Evolutionary conservation across 1,139 yeast species (phyloP).

Genomic region (Blastobotrys aristatus): DNA sequence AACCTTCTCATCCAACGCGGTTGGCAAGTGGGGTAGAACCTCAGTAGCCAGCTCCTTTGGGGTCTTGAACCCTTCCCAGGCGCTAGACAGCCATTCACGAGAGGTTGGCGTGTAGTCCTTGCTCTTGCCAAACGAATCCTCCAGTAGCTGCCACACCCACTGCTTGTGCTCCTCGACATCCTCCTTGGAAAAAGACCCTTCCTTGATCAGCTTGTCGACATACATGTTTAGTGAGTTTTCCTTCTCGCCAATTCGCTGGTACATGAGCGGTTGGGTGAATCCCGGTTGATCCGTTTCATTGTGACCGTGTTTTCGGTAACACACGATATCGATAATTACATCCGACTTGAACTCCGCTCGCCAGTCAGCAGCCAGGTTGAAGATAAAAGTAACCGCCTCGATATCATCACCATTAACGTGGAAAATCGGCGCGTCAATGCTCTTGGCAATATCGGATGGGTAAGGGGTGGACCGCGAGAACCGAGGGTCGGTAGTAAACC

Average conservation of each 20-base stretch:
- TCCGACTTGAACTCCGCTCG: constrained; percentile 95
- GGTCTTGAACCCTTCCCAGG: constrained; percentile 99
- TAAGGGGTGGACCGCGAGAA: constrained; percentile 96
- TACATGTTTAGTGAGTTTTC: constrained; percentile 83
- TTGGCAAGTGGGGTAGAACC: constrained; percentile 92
- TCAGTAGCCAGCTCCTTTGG: constrained; percentile 97
- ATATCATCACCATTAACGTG: constrained; percentile 98
- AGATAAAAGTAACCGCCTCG: constrained; percentile 86
- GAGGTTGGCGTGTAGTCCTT: constrained; percentile 89
- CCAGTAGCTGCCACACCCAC: constrained; percentile 96
- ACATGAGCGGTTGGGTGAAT: constrained; percentile 98
- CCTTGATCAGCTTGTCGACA: constrained; percentile 69
- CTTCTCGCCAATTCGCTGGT: constrained; percentile 83
- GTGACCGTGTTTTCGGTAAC: constrained; percentile 98
- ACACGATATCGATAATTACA: constrained; percentile 93
- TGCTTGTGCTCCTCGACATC: constrained; percentile 94
- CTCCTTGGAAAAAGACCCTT: constrained; percentile 82
- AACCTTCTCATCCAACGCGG: constrained; percentile 70
- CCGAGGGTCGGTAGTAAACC: constrained; percentile 98
- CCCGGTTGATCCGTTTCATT: constrained; percentile 99
- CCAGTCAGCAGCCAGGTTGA: constrained; percentile 98
- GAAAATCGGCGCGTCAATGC: constrained; percentile 97
- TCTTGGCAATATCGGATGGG: constrained; percentile 96
- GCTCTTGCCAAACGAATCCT: constrained; percentile 80
- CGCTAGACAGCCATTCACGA: constrained; percentile 97